These are phyloP conservation scores for Heritiera littoralis DNA, from an alignment of 345 rosid species.

Conservation along the genomic window DNA sequence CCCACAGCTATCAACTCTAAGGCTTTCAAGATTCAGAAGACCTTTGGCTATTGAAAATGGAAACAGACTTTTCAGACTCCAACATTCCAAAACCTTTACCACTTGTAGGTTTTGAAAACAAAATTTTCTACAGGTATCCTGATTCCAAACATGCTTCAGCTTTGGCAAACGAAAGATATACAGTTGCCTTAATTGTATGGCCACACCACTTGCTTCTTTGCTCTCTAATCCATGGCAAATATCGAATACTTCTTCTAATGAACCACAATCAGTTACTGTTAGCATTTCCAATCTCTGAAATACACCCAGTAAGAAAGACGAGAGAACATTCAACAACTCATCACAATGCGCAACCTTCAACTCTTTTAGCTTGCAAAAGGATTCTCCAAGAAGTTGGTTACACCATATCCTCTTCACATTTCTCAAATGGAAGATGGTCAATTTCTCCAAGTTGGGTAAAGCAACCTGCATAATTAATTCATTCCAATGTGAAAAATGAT, in stretches of 20 bases:
- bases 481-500: not conserved
- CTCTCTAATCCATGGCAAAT: not conserved
- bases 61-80: not conserved
- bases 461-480: not conserved
- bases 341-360: not conserved
- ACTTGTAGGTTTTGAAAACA: no score
- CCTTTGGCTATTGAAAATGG: not conserved
- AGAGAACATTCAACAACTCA: not conserved
- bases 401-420: not conserved
- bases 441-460: not conserved
- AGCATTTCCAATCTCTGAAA: not conserved
- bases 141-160: not conserved
- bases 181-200: not conserved
- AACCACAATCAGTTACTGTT: not conserved
- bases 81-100: not conserved
- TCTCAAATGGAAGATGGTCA: not conserved
- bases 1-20: fast-evolving
- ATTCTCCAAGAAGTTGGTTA: not conserved
- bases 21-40: not conserved
- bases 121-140: not conserved
- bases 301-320: not conserved
- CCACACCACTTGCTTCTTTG: not conserved
- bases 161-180: not conserved
- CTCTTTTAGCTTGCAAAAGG: not conserved
- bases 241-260: not conserved